These are phyloP conservation scores for Sclerotinia glacialis DNA, from an alignment of 2,329 filamentous ascomycete genomes.

Conservation along the genomic window DNA sequence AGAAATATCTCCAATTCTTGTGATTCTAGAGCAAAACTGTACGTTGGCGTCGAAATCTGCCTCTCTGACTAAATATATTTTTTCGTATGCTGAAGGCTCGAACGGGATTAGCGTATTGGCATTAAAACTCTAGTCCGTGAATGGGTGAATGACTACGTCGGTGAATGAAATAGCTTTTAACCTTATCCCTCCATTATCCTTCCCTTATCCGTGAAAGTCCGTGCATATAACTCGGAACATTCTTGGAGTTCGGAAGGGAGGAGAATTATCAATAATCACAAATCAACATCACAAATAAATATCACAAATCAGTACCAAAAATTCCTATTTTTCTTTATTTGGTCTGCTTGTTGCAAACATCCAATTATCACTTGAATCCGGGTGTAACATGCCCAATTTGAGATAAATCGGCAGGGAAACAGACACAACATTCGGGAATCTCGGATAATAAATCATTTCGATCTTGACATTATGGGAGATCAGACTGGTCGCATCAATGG, in stretches of 20 bases:
- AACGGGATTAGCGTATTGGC: background rate
- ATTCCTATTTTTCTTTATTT: too few species aligned
- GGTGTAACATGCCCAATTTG: background rate
- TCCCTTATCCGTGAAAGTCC: background rate
- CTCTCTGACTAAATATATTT: background rate
- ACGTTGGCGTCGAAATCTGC: conserved; percentile 11
- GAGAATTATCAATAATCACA: too few species aligned
- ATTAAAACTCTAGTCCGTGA: background rate
- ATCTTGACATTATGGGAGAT: conserved; percentile 14
- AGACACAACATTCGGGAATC: conserved; percentile 3
- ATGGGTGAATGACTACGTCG: background rate
- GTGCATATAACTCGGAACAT: background rate
- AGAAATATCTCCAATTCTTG: conserved; percentile 23
- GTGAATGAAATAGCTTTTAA: background rate
- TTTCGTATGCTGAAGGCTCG: background rate
- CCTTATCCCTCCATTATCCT: too few species aligned
- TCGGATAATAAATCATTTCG: conserved; percentile 5
- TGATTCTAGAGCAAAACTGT: background rate
- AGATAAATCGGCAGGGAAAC: background rate
- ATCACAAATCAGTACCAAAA: too few species aligned
- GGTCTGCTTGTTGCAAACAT: too few species aligned
- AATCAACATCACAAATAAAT: too few species aligned
- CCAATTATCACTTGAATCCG: background rate
- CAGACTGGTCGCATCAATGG: conserved; percentile 30
- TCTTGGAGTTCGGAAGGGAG: background rate